These are phyloP conservation scores for Bipolaris gigantea DNA, from an alignment of 2,329 filamentous ascomycete species.

Conservation along the genomic window DNA sequence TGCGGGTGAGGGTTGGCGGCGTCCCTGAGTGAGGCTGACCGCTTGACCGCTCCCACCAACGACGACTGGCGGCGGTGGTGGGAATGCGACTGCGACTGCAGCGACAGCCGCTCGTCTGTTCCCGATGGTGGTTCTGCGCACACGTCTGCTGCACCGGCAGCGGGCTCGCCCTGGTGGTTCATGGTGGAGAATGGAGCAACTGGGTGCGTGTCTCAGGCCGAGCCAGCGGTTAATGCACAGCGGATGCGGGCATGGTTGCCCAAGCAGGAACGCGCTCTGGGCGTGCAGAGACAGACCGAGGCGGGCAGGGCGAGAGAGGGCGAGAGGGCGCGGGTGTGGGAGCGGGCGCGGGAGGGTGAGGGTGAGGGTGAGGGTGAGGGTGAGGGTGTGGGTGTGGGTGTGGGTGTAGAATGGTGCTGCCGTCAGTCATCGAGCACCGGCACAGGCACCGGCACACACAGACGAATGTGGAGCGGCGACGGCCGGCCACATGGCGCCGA, in stretches of 20 bases:
- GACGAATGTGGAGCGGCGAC: slow-evolving; percentile 6
- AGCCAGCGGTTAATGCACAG: slow-evolving; percentile 26
- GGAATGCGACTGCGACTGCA: slow-evolving; percentile 44
- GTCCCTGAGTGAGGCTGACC: slow-evolving; percentile 45
- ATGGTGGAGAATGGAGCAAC: slow-evolving; percentile 20
- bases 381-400: background rate
- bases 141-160: background rate
- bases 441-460: background rate
- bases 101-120: background rate
- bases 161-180: slow-evolving; percentile 26
- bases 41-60: slow-evolving; percentile 47
- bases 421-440: background rate
- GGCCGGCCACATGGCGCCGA: slow-evolving; percentile 6
- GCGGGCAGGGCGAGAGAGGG: slow-evolving; percentile 8
- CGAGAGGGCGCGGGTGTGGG: background rate
- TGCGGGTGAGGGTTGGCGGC: slow-evolving; percentile 11
- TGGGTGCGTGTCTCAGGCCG: slow-evolving; percentile 36
- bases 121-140: background rate
- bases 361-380: background rate
- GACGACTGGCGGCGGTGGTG: slow-evolving; percentile 51
- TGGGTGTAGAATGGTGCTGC: background rate
- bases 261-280: slow-evolving; percentile 30
- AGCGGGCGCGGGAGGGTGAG: background rate
- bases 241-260: slow-evolving; percentile 33
- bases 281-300: slow-evolving; percentile 5